Percentiles rank a stretch among this genome's conserved stretches.
Evolutionary conservation across 2,329 filamentous ascomycete genomes (phyloP).

Genomic region (Cryphonectria parasitica): DNA sequence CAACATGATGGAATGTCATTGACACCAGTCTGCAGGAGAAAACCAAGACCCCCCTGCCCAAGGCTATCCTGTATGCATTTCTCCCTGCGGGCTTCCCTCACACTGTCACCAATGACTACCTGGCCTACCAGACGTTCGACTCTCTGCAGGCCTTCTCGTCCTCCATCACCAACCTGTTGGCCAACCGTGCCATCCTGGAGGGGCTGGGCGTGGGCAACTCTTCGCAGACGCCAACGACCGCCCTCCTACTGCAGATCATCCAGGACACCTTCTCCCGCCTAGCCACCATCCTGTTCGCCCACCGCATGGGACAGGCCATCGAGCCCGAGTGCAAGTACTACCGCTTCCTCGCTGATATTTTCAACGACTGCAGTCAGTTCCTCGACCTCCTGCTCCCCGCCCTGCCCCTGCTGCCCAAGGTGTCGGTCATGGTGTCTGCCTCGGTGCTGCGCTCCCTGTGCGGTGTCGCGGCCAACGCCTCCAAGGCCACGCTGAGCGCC

Average conservation of each 20-base stretch:
- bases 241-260: constrained; percentile 79
- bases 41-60: constrained; percentile 42
- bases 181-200: constrained; percentile 80
- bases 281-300: constrained; percentile 85
- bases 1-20: background rate
- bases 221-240: constrained; percentile 75
- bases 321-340: constrained; percentile 92
- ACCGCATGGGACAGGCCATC: constrained; percentile 78
- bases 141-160: constrained; percentile 84
- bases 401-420: constrained; percentile 60
- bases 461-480: constrained; percentile 86
- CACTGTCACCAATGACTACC: constrained; percentile 83
- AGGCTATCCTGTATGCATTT: constrained; percentile 68
- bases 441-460: constrained; percentile 68
- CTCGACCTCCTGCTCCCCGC: constrained; percentile 82
- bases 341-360: constrained; percentile 81
- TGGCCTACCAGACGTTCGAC: constrained; percentile 72
- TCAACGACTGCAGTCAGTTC: constrained; percentile 86
- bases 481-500: constrained; percentile 87
- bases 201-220: constrained; percentile 83
- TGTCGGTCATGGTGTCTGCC: constrained; percentile 53
- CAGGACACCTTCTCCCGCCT: constrained; percentile 81
- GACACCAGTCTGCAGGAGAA: constrained; percentile 36
- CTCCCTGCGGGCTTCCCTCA: constrained; percentile 87
- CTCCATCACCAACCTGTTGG: constrained; percentile 77